These are phyloP conservation scores for Xylaria acuta DNA, from an alignment of 495 filamentous ascomycete genomes.

Conservation along the genomic window DNA sequence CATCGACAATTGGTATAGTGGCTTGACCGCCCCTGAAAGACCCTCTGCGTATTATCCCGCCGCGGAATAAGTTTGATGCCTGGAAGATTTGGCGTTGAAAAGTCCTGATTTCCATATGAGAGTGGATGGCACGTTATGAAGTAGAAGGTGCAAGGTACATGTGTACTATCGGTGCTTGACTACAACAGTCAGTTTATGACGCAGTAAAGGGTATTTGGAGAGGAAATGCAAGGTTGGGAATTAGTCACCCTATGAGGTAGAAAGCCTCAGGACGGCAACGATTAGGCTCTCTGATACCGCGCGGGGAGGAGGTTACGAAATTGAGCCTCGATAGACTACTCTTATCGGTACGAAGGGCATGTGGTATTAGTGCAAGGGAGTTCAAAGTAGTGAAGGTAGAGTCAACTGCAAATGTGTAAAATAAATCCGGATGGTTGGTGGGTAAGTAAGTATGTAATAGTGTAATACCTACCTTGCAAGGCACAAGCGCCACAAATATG, in stretches of 20 bases:
- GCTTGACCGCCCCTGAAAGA: slow-evolving; percentile 26
- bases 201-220: background rate
- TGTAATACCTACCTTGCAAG: background rate
- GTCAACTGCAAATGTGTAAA: background rate
- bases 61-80: slow-evolving; percentile 34
- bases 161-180: background rate
- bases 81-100: background rate
- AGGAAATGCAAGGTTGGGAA: background rate
- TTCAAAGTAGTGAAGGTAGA: background rate
- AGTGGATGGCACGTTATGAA: background rate
- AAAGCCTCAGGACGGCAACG: background rate
- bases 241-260: background rate
- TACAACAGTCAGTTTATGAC: background rate
- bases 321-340: background rate
- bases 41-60: slow-evolving; percentile 38
- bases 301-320: background rate
- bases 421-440: background rate
- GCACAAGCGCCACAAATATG: background rate
- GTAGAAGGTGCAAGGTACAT: background rate
- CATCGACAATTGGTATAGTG: slow-evolving; percentile 5
- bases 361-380: background rate
- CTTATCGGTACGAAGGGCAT: background rate
- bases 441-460: background rate
- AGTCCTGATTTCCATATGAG: background rate
- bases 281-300: background rate